These are phyloP conservation scores for Eleusine coracana DNA, from an alignment of 176 grass and related monocot species.

Conservation along the genomic window DNA sequence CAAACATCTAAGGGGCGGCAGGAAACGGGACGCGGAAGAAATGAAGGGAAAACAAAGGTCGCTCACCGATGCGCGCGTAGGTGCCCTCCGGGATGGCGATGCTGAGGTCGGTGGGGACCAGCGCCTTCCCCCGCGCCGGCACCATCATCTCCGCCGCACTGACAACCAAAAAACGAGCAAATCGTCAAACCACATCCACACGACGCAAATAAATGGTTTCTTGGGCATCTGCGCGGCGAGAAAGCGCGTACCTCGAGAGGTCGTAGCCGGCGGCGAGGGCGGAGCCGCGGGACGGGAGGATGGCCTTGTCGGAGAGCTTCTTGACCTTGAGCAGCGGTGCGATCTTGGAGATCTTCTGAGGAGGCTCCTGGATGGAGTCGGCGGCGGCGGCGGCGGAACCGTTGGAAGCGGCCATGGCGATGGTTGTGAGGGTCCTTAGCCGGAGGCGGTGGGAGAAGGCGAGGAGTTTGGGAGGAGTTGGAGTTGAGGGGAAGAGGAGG, in stretches of 20 bases:
- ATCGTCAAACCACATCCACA: neutral
- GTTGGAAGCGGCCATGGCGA: constrained; percentile 48
- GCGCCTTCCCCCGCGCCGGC: constrained; percentile 82
- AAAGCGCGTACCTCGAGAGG: constrained; percentile 64
- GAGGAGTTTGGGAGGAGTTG: neutral
- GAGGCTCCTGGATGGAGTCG: constrained; percentile 44
- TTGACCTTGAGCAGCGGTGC: constrained; percentile 66
- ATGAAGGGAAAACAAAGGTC: too few relatives aligned
- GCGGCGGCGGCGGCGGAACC: constrained; percentile 28
- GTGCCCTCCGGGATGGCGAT: constrained; percentile 84
- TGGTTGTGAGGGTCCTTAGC: neutral
- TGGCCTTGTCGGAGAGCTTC: constrained; percentile 79
- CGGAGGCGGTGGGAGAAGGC: neutral
- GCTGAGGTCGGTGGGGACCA: constrained; percentile 76
- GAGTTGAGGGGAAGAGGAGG: neutral
- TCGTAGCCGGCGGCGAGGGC: constrained; percentile 83
- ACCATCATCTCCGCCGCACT: constrained; percentile 60
- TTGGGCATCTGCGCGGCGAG: neutral
- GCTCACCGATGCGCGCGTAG: constrained; percentile 83
- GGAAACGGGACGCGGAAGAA: neutral
- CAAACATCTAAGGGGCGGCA: constrained; percentile 1
- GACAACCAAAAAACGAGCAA: neutral
- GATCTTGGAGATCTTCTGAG: constrained; percentile 56
- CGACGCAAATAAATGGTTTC: too few relatives aligned
- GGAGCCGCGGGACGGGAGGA: constrained; percentile 77